phyloP scores from a whole-genome alignment of 768 basidiomycete genomes.

The Tulasnella sp. region DNA sequence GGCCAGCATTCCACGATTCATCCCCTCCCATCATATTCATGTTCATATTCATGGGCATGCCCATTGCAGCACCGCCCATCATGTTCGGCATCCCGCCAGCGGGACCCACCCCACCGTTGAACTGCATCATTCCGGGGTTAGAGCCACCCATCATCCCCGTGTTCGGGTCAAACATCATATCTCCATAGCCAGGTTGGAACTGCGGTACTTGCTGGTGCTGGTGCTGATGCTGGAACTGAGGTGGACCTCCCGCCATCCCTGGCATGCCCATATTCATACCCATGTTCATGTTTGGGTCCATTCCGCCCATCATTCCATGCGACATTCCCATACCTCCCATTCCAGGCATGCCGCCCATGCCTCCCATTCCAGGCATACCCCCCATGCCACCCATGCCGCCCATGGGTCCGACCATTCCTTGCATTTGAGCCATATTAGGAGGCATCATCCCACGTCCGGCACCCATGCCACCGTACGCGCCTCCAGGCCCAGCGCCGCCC shows the following conservation, averaged over 20 bases:
- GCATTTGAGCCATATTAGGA: slow-evolving; percentile 36
- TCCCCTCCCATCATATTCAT: slow-evolving; percentile 12
- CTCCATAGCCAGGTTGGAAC: background rate
- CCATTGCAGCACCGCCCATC: slow-evolving; percentile 42
- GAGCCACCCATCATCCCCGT: slow-evolving; percentile 22
- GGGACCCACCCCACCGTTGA: slow-evolving; percentile 28
- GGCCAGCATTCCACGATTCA: background rate
- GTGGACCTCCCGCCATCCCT: slow-evolving; percentile 38
- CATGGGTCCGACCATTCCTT: slow-evolving; percentile 25
- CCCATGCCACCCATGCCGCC: slow-evolving; percentile 29
- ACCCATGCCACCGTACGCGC: background rate
- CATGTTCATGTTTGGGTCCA: slow-evolving; percentile 40
- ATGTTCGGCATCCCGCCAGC: slow-evolving; percentile 39
- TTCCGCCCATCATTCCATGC: slow-evolving; percentile 32
- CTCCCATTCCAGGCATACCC: slow-evolving; percentile 32
- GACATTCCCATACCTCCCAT: slow-evolving; percentile 33
- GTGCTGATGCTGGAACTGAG: background rate
- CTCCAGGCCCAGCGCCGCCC: slow-evolving; percentile 17
- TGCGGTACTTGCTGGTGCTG: background rate
- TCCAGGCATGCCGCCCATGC: slow-evolving; percentile 36
- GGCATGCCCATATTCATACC: slow-evolving; percentile 39
- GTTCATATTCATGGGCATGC: slow-evolving; percentile 44
- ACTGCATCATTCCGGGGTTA: background rate
- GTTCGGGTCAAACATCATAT: slow-evolving; percentile 27
- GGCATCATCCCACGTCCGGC: slow-evolving; percentile 32